phyloP scores from a whole-genome alignment of 495 filamentous ascomycete genomes.

The Penicillium bialowiezense region DNA sequence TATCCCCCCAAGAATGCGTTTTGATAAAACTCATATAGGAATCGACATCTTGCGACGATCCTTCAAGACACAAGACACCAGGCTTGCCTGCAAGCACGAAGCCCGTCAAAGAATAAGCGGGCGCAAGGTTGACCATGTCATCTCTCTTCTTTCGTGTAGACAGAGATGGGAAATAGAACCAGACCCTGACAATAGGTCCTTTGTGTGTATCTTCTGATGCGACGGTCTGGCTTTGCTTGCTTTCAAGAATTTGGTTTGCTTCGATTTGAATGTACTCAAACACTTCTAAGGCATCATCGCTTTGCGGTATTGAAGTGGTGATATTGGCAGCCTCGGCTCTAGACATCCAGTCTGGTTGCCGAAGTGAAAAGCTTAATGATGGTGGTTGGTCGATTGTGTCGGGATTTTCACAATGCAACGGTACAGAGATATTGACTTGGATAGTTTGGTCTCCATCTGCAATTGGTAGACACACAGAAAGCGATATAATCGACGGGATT shows the following conservation, averaged over 20 bases:
- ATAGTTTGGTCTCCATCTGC: conserved; percentile 25
- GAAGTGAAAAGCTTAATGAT: conserved; percentile 28
- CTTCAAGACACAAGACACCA: conserved; percentile 40
- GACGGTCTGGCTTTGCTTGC: conserved; percentile 10
- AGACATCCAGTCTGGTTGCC: conserved; percentile 43
- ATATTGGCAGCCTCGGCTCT: conserved; percentile 34
- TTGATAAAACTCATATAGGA: conserved; percentile 44
- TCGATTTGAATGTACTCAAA: conserved; percentile 34
- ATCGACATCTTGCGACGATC: conserved; percentile 30
- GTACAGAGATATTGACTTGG: conserved; percentile 35
- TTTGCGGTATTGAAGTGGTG: conserved; percentile 25
- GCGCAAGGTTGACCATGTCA: conserved; percentile 38
- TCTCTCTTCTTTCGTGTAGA: conserved; percentile 37
- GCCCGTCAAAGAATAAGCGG: conserved; percentile 33
- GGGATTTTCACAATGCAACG: conserved; percentile 21
- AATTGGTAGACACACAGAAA: conserved; percentile 29
- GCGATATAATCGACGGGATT: conserved; percentile 24
- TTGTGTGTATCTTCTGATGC: neutral
- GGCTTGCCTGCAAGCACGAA: conserved; percentile 43
- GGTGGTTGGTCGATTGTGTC: conserved; percentile 26
- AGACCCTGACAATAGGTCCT: conserved; percentile 31
- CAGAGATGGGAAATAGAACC: conserved; percentile 44
- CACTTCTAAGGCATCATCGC: conserved; percentile 29
- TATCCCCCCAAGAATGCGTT: conserved; percentile 45
- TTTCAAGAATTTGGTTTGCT: conserved; percentile 24